Evolutionary conservation across 192 early-diverging fungal species (phyloP), one percentile per base, ranked within the genome.

Genomic region (Backusella australiensis): DNA sequence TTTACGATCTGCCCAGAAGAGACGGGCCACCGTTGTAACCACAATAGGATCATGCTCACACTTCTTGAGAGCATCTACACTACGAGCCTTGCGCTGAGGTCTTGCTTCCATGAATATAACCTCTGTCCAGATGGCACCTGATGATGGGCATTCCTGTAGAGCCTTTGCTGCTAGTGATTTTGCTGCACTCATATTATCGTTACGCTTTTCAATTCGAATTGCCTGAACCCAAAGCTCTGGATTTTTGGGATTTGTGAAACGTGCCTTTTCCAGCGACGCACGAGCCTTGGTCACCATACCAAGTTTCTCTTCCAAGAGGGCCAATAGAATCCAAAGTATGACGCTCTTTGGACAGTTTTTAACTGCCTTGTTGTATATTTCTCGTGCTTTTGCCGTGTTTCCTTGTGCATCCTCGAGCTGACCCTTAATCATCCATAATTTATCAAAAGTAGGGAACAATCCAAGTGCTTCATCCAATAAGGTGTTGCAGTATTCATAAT

Each of bases 1-100:
- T 74, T 97, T 96, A 23, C 95, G 85, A 80, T 99, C 98, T 0
- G 88, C 79, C 97, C 96, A 98, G 76, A 99, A 98, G 46, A 98
- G 78, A 8, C 96, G 82, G 1, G 97, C 97, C 2, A 98, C 92
- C 1, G 95, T 93, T 3, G 85, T 71, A 6, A 97, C 83, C 2
- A 99, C 90, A 14, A 87, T 72, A 0, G 95, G 89, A 76, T 98
- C 96, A 76, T 96, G 90, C 38, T 95, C 97, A 14, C 93, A 95
- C 73, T 94, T 91, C 80, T 96, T 96, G 9, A 98, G 85, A 0
- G 97, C 98, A 83, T 99, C 98, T 2, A 91, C 90, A 21, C 91
- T 92, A 78, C 91, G 86, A 1, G 96, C 89, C 74, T 97, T 97
- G 34, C 97, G 89, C 78, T 95, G 94, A 26, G 95, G 90, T 26